These are phyloP conservation scores for Yamadazyma scolyti DNA, from an alignment of 805 yeast species.

Conservation along the genomic window DNA sequence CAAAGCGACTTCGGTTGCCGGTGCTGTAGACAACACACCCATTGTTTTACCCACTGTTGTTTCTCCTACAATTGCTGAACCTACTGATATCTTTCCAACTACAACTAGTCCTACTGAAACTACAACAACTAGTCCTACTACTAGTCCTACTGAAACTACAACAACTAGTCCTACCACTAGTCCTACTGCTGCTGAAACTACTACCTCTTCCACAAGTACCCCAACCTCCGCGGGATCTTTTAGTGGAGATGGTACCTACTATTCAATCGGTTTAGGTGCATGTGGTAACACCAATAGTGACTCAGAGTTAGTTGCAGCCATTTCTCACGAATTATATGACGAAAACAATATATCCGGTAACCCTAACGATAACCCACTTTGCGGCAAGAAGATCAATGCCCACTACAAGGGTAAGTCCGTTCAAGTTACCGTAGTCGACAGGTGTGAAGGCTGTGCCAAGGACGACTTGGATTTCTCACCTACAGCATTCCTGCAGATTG, in stretches of 20 bases:
- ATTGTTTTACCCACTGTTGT: neutral
- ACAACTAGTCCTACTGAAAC: constrained; percentile 5
- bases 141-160: constrained; percentile 7
- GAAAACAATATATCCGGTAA: constrained; percentile 27
- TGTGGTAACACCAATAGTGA: constrained; percentile 49
- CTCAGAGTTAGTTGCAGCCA: constrained; percentile 51
- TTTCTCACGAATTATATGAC: constrained; percentile 41
- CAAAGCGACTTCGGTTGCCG: constrained; percentile 3
- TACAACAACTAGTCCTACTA: constrained; percentile 5
- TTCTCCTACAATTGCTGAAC: neutral
- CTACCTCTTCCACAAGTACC: constrained; percentile 10
- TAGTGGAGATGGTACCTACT: constrained; percentile 44
- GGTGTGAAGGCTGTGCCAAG: constrained; percentile 51
- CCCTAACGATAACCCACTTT: constrained; percentile 45
- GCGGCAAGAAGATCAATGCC: constrained; percentile 51
- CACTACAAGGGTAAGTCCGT: constrained; percentile 48
- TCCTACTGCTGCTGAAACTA: constrained; percentile 7
- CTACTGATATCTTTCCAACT: constrained; percentile 6
- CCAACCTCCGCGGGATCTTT: constrained; percentile 11
- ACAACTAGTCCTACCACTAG: constrained; percentile 6
- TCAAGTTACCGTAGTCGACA: constrained; percentile 53
- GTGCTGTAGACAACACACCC: constrained; percentile 4
- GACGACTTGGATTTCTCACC: constrained; percentile 61
- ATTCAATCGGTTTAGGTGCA: constrained; percentile 47
- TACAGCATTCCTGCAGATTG: constrained; percentile 50